Evolutionary conservation across 768 basidiomycete species (phyloP).

Genomic region (Porphyrellus cyaneotinctus): DNA sequence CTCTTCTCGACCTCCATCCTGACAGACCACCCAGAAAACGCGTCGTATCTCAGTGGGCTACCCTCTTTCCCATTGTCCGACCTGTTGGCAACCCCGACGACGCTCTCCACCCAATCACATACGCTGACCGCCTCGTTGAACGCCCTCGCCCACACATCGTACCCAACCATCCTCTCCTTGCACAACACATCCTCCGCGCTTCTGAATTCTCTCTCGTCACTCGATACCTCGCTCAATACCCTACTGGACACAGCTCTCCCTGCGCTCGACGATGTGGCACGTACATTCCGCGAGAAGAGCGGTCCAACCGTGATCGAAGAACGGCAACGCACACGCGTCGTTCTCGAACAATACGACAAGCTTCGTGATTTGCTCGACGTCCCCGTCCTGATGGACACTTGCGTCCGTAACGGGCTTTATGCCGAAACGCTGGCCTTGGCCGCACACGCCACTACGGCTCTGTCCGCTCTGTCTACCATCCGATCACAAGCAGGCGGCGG

Average conservation of each 20-base stretch:
- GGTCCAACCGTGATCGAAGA: slow-evolving; percentile 65
- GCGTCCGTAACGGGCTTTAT: slow-evolving; percentile 90
- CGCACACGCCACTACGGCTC: slow-evolving; percentile 59
- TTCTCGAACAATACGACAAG: slow-evolving; percentile 94
- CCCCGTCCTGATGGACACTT: slow-evolving; percentile 87
- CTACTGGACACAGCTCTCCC: slow-evolving; percentile 70
- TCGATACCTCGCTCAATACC: slow-evolving; percentile 68
- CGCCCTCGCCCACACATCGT: slow-evolving; percentile 85
- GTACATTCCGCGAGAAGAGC: slow-evolving; percentile 68
- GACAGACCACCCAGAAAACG: slow-evolving; percentile 24
- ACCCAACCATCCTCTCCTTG: slow-evolving; percentile 87
- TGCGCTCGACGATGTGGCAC: slow-evolving; percentile 67
- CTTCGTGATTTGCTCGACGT: slow-evolving; percentile 88
- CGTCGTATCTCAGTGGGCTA: slow-evolving; percentile 60
- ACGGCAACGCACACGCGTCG: slow-evolving; percentile 70
- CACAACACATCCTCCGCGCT: slow-evolving; percentile 77
- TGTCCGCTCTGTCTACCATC: slow-evolving; percentile 35
- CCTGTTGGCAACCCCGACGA: slow-evolving; percentile 68
- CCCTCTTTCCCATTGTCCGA: slow-evolving; percentile 61
- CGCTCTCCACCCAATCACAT: slow-evolving; percentile 78
- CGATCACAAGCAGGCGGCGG: slow-evolving; percentile 27
- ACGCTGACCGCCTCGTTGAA: slow-evolving; percentile 88
- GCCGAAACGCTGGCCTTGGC: slow-evolving; percentile 86
- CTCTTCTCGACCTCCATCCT: slow-evolving; percentile 22
- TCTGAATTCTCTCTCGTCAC: slow-evolving; percentile 63